Percentiles rank a stretch among this genome's conserved stretches.
Conservation (phyloP, 2,329 filamentous ascomycete species). For the Raffaelea deltoideospora region DNA sequence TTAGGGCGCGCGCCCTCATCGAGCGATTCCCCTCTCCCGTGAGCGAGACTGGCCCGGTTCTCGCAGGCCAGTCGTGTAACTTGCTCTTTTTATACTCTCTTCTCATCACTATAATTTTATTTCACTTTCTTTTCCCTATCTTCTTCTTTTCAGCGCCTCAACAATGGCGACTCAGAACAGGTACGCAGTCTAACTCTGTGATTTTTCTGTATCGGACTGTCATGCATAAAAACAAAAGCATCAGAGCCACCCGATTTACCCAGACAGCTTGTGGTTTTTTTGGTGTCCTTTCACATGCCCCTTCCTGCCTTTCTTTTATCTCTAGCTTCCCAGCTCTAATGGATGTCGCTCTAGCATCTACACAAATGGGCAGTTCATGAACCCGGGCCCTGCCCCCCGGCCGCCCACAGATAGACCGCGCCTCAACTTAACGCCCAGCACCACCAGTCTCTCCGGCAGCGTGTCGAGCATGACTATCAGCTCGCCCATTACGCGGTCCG, state of each 20-base stretch:
- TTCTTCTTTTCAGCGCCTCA: not conserved
- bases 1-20: too few species aligned
- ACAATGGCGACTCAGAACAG: constrained; percentile 7
- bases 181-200: constrained; percentile 1
- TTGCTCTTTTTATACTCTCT: too few species aligned
- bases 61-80: too few species aligned
- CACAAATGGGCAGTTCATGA: constrained; percentile 68
- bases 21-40: too few species aligned
- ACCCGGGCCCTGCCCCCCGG: constrained; percentile 84
- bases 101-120: too few species aligned
- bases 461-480: constrained; percentile 62
- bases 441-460: constrained; percentile 59
- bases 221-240: too few species aligned
- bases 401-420: constrained; percentile 75
- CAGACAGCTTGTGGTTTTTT: not conserved
- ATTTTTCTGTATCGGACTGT: not conserved
- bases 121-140: not conserved
- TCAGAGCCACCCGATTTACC: too few species aligned
- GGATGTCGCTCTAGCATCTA: constrained; percentile 30
- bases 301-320: not conserved
- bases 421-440: constrained; percentile 63
- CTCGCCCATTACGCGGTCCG: constrained; percentile 51
- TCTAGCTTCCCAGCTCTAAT: not conserved
- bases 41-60: too few species aligned
- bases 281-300: not conserved